Evolutionary conservation across 495 filamentous ascomycete genomes (phyloP).

Genomic region (Hypoxylon crocopeplum): DNA sequence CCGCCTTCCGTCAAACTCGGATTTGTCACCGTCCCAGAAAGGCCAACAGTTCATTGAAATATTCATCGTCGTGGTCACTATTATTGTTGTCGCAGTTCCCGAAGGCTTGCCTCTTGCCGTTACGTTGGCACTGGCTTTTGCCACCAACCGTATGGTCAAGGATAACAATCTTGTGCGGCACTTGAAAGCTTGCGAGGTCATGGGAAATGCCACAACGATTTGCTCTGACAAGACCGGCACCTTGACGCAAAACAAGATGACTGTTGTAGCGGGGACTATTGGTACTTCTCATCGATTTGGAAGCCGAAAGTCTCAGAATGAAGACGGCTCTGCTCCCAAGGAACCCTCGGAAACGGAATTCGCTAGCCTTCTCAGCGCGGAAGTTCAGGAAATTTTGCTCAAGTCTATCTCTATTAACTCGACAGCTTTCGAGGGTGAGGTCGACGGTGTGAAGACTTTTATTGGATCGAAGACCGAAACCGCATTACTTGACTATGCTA

Average conservation of each 20-base stretch:
- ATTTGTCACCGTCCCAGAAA: slow-evolving; percentile 70
- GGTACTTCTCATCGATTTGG: slow-evolving; percentile 73
- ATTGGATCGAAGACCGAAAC: slow-evolving; percentile 93
- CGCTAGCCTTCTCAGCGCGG: slow-evolving; percentile 60
- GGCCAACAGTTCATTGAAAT: slow-evolving; percentile 89
- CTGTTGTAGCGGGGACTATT: slow-evolving; percentile 78
- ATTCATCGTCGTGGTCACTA: slow-evolving; percentile 93
- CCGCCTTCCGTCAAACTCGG: slow-evolving; percentile 60
- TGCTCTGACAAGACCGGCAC: slow-evolving; percentile 98
- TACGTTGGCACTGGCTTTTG: slow-evolving; percentile 91
- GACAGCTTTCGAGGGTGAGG: slow-evolving; percentile 85
- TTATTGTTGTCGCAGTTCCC: slow-evolving; percentile 94
- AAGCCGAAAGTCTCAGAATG: slow-evolving; percentile 41
- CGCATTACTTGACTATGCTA: slow-evolving; percentile 76
- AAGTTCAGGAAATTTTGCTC: slow-evolving; percentile 68
- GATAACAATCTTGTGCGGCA: slow-evolving; percentile 94
- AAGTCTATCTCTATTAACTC: slow-evolving; percentile 86
- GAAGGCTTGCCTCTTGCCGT: slow-evolving; percentile 93
- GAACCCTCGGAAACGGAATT: slow-evolving; percentile 66
- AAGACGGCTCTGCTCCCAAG: slow-evolving; percentile 35
- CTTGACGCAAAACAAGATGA: slow-evolving; percentile 93
- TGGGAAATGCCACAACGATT: slow-evolving; percentile 96
- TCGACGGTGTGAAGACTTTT: slow-evolving; percentile 72
- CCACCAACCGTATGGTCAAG: slow-evolving; percentile 92
- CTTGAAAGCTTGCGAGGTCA: slow-evolving; percentile 94